Evolutionary conservation across 345 rosid genomes (phyloP).

Genomic region (Tarenaya hassleriana): DNA sequence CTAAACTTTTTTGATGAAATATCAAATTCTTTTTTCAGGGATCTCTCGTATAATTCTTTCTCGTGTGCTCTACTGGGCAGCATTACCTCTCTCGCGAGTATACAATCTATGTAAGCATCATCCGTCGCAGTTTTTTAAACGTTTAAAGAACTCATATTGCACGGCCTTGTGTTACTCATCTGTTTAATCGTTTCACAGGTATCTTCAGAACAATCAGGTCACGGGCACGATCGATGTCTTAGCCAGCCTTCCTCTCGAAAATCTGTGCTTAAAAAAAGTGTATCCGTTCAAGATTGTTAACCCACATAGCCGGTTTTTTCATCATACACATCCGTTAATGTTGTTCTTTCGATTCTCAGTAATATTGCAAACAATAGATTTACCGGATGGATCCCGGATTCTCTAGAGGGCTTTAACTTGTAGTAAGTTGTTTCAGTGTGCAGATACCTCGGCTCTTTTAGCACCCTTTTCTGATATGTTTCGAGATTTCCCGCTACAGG

Average conservation of each 20-base stretch:
- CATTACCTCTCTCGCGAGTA: slow-evolving; percentile 54
- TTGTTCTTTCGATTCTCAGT: slow-evolving; percentile 34
- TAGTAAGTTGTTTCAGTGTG: slow-evolving; percentile 61
- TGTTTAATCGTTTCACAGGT: slow-evolving; percentile 41
- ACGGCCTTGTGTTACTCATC: neutral
- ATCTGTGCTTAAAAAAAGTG: slow-evolving; percentile 61
- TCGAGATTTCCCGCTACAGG: slow-evolving; percentile 50
- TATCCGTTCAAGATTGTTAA: neutral
- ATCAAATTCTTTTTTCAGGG: slow-evolving; percentile 47
- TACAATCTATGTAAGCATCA: slow-evolving; percentile 59
- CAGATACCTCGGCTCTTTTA: neutral
- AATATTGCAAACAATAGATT: slow-evolving; percentile 68
- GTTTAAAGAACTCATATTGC: slow-evolving; percentile 36
- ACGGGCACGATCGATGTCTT: slow-evolving; percentile 73
- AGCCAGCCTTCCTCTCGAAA: slow-evolving; percentile 73
- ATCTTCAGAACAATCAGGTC: slow-evolving; percentile 84
- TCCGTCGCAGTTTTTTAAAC: slow-evolving; percentile 21
- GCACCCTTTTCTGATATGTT: slow-evolving; percentile 14
- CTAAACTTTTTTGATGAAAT: slow-evolving; percentile 4
- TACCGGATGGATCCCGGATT: slow-evolving; percentile 86
- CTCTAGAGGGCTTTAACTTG: slow-evolving; percentile 55
- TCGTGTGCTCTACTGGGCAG: slow-evolving; percentile 55
- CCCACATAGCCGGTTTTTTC: neutral
- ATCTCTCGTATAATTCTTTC: slow-evolving; percentile 66
- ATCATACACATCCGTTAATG: neutral